Base-by-base conservation (phyloP, 129 eudicot species). In the Tagetes erecta region DNA sequence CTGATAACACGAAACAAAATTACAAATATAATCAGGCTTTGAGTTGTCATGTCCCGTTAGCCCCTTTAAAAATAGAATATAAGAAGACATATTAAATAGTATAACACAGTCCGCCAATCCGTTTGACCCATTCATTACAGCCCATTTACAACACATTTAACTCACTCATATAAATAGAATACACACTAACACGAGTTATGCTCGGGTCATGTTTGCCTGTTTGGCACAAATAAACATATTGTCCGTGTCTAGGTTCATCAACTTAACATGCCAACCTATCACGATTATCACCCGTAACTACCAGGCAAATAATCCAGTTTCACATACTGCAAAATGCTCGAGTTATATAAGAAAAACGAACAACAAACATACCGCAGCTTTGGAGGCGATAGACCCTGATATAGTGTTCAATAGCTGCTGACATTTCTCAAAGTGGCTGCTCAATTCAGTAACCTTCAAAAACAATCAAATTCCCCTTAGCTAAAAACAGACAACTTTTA, bases 391-490 rank as follows among this genome's bases (percentile, higher is more conserved):
- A 9, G 93, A 85, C 0, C 91, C 96, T 8, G 92, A 82, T 40
- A 94, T 91, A 46, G 96, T 83, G 76, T 88, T 94, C 84, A 94
- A 75, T 4, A 94, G 88, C 90, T 94, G 97, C 84, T 94, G 96
- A 75, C 99, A 94, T 79, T 91, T 91, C 74, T 94, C 99, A 85
- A 94, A 91, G 45, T 88, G 93, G 67, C 70, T 74, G 85, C 84
- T 91, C 74, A 94, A 59, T 77, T 94, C 99, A 80, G 75, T 74
- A 12, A 94, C 92, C 99, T 91, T 70, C 81, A 74, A 60, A 27
- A 63, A 56, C 39, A 49, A 71, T 8, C 5, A 45, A 62, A 70
- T 34, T 30, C 60, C 45, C 51, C 36, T 34, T 51, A 49, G 0
- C 47, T 46, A 40, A 71, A 3, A 77, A 39, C 33, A 2, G 14